Base-by-base conservation (phyloP, 2,329 filamentous ascomycete species). In the Akanthomyces dipterigenus region DNA sequence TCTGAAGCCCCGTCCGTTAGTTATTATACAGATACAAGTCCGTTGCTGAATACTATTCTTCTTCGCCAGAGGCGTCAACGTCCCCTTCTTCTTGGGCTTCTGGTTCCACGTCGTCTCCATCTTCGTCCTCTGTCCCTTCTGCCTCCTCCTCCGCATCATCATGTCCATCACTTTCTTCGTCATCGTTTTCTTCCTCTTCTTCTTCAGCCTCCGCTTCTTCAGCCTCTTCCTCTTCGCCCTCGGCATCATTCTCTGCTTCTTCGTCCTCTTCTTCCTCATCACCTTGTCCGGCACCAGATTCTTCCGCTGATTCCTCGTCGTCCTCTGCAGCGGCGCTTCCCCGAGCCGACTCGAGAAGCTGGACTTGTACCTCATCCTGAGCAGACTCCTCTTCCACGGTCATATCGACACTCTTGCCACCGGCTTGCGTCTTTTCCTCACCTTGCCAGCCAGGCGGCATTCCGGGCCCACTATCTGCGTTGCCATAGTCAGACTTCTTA, bases 401-500 rank as follows among this genome's bases (percentile, higher is more conserved):
- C 18, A 34, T 63, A 22, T 49, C 63, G 34, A 56, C 64, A 31
- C 63, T 61, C 5, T 64, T 61, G 40, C 62, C 57, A 11, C 63
- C 63, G 9, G 18, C 28, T 9, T 36, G 20, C 22, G 65, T 61
- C 9, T 60, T 67, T 1, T 62, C 58, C 65, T 73, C 53, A 77
- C 75, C 20, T 67, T 68, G 12, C 83, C 83, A 86, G 0, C 77
- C 78, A 3, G 85, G 85, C 1, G 85, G 85, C 20, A 88, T 73
- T 2, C 85, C 85, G 2, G 85, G 85, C 1, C 85, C 85, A 66
- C 85, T 87, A 38, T 84, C 82, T 0, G 85, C 85, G 64, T 87
- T 87, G 0, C 85, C 85, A 61, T 88, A 88, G 67, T 88, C 85
- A 43, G 82, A 82, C 70, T 88, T 88, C 72, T 87, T 88, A 0